Evolutionary conservation across 805 yeast genomes (phyloP).

Genomic region (Nakazawaea ishiwadae): DNA sequence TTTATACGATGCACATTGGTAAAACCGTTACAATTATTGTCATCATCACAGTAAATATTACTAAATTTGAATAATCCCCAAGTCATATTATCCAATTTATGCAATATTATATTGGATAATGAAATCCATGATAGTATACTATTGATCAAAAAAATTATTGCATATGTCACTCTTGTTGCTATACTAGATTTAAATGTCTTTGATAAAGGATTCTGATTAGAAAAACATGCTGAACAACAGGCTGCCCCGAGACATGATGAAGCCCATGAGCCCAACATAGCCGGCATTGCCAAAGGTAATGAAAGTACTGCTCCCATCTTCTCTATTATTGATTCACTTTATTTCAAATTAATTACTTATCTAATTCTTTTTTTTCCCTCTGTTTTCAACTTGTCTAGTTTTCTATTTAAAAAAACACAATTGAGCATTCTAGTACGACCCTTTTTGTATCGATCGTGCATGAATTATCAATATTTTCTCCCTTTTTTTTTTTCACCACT

Average conservation of each 20-base stretch:
- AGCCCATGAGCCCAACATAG: slow-evolving; percentile 52
- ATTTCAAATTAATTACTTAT: no score
- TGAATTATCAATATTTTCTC: no score
- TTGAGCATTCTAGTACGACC: no score
- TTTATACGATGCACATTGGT: slow-evolving; percentile 91
- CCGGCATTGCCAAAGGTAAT: slow-evolving; percentile 55
- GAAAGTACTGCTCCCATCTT: slow-evolving; percentile 65
- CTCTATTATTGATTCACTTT: not conserved
- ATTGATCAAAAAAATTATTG: slow-evolving; percentile 69
- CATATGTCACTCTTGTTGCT: slow-evolving; percentile 85
- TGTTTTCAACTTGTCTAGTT: no score
- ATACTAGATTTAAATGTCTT: slow-evolving; percentile 59
- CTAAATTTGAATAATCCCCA: slow-evolving; percentile 63
- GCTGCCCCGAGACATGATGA: slow-evolving; percentile 84
- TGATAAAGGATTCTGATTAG: slow-evolving; percentile 31
- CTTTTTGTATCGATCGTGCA: no score
- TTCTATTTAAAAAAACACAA: no score
- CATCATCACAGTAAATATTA: slow-evolving; percentile 61
- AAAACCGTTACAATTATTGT: slow-evolving; percentile 80
- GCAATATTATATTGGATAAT: slow-evolving; percentile 73
- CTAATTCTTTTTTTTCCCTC: no score
- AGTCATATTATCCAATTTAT: slow-evolving; percentile 66
- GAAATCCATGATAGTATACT: slow-evolving; percentile 90
- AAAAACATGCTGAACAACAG: slow-evolving; percentile 58
- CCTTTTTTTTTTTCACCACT: no score